Conservation (phyloP, 1,284 basidiomycete genomes). For the Pseudozyma hubeiensis region DNA sequence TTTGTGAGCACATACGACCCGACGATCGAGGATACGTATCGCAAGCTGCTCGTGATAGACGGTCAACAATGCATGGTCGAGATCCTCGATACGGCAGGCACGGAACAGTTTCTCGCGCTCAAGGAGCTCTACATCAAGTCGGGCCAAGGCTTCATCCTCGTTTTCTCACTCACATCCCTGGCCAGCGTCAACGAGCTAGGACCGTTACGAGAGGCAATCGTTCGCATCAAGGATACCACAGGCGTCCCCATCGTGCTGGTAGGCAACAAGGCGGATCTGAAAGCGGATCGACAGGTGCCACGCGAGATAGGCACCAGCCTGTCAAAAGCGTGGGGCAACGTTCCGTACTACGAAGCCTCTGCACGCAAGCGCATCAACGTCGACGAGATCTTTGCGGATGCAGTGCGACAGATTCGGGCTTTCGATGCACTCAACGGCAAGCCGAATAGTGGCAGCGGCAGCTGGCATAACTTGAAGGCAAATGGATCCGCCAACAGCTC, state of each 20-base stretch:
- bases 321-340: slow-evolving; percentile 61
- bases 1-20: slow-evolving; percentile 65
- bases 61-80: slow-evolving; percentile 60
- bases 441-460: slow-evolving; percentile 5
- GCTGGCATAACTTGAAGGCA: slow-evolving; percentile 5
- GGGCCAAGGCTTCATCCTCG: slow-evolving; percentile 62
- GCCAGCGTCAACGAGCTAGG: slow-evolving; percentile 63
- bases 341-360: slow-evolving; percentile 62
- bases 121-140: slow-evolving; percentile 64
- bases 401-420: slow-evolving; percentile 59
- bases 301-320: slow-evolving; percentile 63
- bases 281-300: slow-evolving; percentile 58
- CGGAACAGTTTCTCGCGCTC: slow-evolving; percentile 64
- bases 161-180: slow-evolving; percentile 61
- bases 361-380: slow-evolving; percentile 61
- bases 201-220: slow-evolving; percentile 59
- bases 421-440: slow-evolving; percentile 30
- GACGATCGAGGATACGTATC: slow-evolving; percentile 65
- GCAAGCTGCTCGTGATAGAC: slow-evolving; percentile 60
- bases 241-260: slow-evolving; percentile 60
- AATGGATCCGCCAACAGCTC: slow-evolving; percentile 6
- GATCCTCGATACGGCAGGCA: slow-evolving; percentile 64
- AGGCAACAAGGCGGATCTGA: slow-evolving; percentile 63
- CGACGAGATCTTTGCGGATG: slow-evolving; percentile 61
- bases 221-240: slow-evolving; percentile 55